These are phyloP conservation scores for Candida golubevii DNA, from an alignment of 805 yeast genomes.

Conservation along the genomic window DNA sequence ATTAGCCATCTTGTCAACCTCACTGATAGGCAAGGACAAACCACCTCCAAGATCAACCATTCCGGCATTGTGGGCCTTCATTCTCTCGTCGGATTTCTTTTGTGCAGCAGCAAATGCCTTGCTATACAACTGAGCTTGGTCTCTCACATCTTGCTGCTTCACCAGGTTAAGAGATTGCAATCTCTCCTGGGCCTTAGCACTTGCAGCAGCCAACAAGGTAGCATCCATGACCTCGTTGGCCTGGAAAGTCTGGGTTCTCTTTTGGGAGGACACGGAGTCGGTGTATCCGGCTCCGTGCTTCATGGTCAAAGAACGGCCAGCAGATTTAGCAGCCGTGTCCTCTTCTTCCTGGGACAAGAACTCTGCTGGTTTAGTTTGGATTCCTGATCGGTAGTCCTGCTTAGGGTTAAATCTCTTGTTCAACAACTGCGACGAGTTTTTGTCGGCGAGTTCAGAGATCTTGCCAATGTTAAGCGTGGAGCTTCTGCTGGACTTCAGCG, in stretches of 20 bases:
- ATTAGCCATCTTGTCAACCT: slow-evolving; percentile 75
- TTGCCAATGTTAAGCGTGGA: slow-evolving; percentile 30
- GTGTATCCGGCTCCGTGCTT: slow-evolving; percentile 29
- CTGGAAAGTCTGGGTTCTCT: slow-evolving; percentile 31
- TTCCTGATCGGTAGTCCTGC: slow-evolving; percentile 39
- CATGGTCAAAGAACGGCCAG: slow-evolving; percentile 53
- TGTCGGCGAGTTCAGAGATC: slow-evolving; percentile 32
- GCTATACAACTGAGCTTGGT: slow-evolving; percentile 55
- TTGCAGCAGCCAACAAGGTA: slow-evolving; percentile 46
- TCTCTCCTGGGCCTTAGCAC: slow-evolving; percentile 42
- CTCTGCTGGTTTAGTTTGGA: slow-evolving; percentile 24
- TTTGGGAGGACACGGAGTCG: slow-evolving; percentile 23
- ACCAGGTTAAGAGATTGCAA: slow-evolving; percentile 28
- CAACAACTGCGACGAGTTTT: slow-evolving; percentile 37
- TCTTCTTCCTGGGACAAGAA: slow-evolving; percentile 39
- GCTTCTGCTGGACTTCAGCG: slow-evolving; percentile 21
- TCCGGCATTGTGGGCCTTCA: slow-evolving; percentile 46
- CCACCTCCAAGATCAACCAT: slow-evolving; percentile 84
- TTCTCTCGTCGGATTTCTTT: slow-evolving; percentile 56
- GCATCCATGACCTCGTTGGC: slow-evolving; percentile 44
- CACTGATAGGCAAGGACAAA: slow-evolving; percentile 64
- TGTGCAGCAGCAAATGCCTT: slow-evolving; percentile 77
- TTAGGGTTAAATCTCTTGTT: slow-evolving; percentile 41
- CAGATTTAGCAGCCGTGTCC: slow-evolving; percentile 52
- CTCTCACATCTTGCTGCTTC: slow-evolving; percentile 31